Evolutionary conservation across 352 stramenopile genomes (phyloP).

Genomic region (Plasmopara viticola): DNA sequence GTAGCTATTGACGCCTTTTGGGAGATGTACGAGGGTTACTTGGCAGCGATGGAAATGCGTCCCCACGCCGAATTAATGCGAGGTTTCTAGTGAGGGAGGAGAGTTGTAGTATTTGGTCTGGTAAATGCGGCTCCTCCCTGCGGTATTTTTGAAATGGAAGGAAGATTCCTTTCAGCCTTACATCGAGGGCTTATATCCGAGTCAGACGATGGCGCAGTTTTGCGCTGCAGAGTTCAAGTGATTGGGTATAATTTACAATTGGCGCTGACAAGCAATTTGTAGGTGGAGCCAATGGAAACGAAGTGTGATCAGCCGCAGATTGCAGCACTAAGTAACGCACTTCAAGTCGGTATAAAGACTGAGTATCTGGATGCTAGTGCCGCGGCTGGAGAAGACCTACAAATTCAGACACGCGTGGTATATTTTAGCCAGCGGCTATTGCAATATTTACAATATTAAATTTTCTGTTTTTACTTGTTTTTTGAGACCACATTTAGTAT

Average conservation of each 20-base stretch:
- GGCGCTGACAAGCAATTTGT: not conserved
- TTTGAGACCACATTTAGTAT: not conserved
- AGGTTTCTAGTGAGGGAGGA: slow-evolving; percentile 80
- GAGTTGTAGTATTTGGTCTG: slow-evolving; percentile 86
- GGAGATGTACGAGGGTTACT: slow-evolving; percentile 89
- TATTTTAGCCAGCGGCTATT: slow-evolving; percentile 71
- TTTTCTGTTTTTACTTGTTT: not conserved
- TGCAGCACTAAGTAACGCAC: slow-evolving; percentile 86
- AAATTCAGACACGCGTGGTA: slow-evolving; percentile 92
- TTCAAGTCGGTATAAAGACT: slow-evolving; percentile 85
- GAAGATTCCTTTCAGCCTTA: slow-evolving; percentile 87
- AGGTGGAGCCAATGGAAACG: slow-evolving; percentile 91
- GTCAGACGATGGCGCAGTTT: slow-evolving; percentile 78
- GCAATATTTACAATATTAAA: slow-evolving; percentile 4
- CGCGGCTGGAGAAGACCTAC: slow-evolving; percentile 36
- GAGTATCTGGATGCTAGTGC: slow-evolving; percentile 91
- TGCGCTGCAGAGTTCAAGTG: slow-evolving; percentile 51
- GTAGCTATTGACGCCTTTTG: slow-evolving; percentile 91
- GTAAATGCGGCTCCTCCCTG: slow-evolving; percentile 83
- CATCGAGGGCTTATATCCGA: slow-evolving; percentile 70
- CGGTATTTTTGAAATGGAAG: slow-evolving; percentile 83
- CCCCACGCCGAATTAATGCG: slow-evolving; percentile 61
- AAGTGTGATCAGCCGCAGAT: slow-evolving; percentile 92
- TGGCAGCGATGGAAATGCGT: slow-evolving; percentile 69
- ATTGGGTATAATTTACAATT: not conserved